phyloP scores from a whole-genome alignment of 2,329 filamentous ascomycete genomes.

The Monilinia laxa region DNA sequence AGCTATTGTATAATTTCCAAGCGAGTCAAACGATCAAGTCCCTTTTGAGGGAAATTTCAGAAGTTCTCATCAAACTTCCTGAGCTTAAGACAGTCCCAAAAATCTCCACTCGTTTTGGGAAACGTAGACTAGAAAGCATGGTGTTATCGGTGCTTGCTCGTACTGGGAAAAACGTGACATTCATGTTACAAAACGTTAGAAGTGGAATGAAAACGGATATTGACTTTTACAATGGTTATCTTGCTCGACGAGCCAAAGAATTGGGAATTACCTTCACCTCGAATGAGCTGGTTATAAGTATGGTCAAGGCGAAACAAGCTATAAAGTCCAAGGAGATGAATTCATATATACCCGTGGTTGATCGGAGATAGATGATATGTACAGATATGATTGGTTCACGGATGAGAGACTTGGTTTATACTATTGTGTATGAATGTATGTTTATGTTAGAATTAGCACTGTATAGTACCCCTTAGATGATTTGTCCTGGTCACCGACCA shows the following conservation, averaged over 20 bases:
- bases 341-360: slow-evolving; percentile 35
- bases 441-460: slow-evolving; percentile 22
- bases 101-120: slow-evolving; percentile 54
- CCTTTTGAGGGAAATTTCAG: slow-evolving; percentile 71
- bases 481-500: slow-evolving; percentile 15
- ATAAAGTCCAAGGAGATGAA: slow-evolving; percentile 34
- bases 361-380: slow-evolving; percentile 11
- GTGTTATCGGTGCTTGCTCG: slow-evolving; percentile 53
- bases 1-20: slow-evolving; percentile 65
- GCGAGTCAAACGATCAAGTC: slow-evolving; percentile 66
- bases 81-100: slow-evolving; percentile 64
- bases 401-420: background rate
- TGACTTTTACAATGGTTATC: slow-evolving; percentile 85
- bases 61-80: slow-evolving; percentile 70
- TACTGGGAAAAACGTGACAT: slow-evolving; percentile 53
- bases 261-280: slow-evolving; percentile 69
- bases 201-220: slow-evolving; percentile 68
- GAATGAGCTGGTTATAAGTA: slow-evolving; percentile 69
- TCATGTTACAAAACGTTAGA: slow-evolving; percentile 66
- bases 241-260: slow-evolving; percentile 70
- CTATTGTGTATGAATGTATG: slow-evolving; percentile 12
- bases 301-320: slow-evolving; percentile 68
- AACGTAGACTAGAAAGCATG: slow-evolving; percentile 61
- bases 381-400: background rate
- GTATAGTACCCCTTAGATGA: slow-evolving; percentile 21